Evolutionary conservation across 108 stramenopile species (phyloP), one percentile per base, ranked within the genome.

Genomic region (Skeletonema costatum): DNA sequence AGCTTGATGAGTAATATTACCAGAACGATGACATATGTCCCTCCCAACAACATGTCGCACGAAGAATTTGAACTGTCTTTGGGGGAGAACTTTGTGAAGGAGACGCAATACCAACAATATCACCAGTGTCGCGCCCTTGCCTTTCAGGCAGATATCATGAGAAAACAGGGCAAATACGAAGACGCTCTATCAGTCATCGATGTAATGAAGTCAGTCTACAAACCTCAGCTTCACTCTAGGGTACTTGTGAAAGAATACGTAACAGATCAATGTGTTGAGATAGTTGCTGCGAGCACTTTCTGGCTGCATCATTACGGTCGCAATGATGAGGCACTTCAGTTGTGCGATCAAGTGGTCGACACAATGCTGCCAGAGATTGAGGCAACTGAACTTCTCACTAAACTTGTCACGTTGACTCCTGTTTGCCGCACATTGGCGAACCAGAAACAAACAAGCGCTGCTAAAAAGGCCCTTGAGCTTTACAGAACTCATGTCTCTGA

Each of bases 341-440:
- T 38, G 61, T 62, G 61, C 19, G 30, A 62, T 19, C 4, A 62
- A n/a, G 29, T 62, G 29, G n/a, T 62, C 5, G 61, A 62, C 21
- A 62, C 16, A 38, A 32, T 62, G 32, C 17, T 62, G 35, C 61
- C 61, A 38, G 35, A 62, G 61, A 62, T 62, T 36, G 31, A 62
- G n/a, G 48, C 48, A 16, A 50, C 48, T 3, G 48, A 50, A 19
- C 48, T 50, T 50, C 16, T 50, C 48, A 17, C 48, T 5, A 50
- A 50, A 50, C n/a, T 5, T 50, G 5, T 2, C 12, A 17, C n/a
- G 3, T 50, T 50, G 48, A 17, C 5, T 19, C 48, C 48, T 0
- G 19, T 50, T 50, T 50, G 48, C 48, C 48, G 48, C 12, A 17
- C n/a, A 19, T 50, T 50, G n/a, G 17, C 17, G 5, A 19, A 19